Conservation (phyloP, 1,284 basidiomycete species). For the Ustilago nuda region DNA sequence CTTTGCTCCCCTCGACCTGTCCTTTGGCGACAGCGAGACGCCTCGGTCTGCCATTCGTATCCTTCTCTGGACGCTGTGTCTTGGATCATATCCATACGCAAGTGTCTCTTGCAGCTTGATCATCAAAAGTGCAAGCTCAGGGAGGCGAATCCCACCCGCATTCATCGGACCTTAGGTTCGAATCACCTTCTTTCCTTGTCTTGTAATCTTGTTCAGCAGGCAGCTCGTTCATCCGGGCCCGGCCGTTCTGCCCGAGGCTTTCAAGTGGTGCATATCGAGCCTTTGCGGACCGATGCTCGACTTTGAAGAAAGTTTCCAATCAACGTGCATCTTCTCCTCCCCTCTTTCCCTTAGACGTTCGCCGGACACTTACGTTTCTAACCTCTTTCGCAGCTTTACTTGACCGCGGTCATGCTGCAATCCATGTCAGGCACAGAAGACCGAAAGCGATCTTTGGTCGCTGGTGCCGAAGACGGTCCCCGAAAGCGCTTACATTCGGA, state of each 20-base stretch:
- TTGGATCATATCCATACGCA: background rate
- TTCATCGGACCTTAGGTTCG: background rate
- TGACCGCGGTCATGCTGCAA: conserved; percentile 31
- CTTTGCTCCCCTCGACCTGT: background rate
- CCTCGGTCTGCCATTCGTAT: conserved; percentile 1
- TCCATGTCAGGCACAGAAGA: conserved; percentile 49
- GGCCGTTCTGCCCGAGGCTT: background rate
- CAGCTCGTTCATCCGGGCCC: background rate
- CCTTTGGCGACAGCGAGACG: background rate
- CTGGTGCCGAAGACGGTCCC: conserved; percentile 30
- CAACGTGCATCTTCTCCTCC: background rate
- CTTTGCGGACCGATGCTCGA: background rate
- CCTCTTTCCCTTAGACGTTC: background rate
- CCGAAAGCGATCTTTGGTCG: conserved; percentile 53
- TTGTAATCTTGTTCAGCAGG: background rate
- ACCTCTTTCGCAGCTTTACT: background rate
- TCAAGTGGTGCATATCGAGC: background rate
- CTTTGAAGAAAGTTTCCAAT: background rate
- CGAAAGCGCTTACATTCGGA: conserved; percentile 49
- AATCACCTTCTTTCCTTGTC: background rate
- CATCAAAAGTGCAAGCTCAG: background rate
- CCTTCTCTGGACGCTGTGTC: background rate
- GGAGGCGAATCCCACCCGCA: background rate
- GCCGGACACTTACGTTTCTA: background rate
- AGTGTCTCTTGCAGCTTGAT: background rate